Evolutionary conservation across 2,329 filamentous ascomycete species (phyloP).

Genomic region (Colletotrichum abscissum): DNA sequence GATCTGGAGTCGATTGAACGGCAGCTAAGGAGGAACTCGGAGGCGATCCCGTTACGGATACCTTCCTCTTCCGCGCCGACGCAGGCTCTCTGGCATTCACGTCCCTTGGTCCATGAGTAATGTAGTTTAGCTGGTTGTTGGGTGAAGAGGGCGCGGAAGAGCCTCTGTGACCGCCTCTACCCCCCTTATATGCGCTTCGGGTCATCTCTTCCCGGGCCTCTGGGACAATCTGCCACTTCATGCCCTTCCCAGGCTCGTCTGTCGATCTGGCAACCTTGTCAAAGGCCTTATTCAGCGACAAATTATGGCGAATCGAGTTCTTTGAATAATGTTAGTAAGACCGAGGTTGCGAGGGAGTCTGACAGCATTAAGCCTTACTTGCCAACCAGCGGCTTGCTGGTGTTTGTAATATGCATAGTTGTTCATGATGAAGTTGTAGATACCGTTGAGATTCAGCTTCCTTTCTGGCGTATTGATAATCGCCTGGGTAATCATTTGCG

Average conservation of each 20-base stretch:
- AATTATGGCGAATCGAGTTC: slow-evolving; percentile 97
- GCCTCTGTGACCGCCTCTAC: slow-evolving; percentile 72
- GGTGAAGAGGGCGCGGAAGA: slow-evolving; percentile 79
- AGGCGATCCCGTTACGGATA: slow-evolving; percentile 63
- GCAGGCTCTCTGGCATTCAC: slow-evolving; percentile 62
- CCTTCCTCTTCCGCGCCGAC: slow-evolving; percentile 68
- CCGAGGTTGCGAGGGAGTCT: background rate
- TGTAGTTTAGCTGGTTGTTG: slow-evolving; percentile 68
- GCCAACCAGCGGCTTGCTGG: slow-evolving; percentile 84
- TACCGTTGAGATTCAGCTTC: slow-evolving; percentile 90
- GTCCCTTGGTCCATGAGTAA: slow-evolving; percentile 68
- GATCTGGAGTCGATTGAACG: slow-evolving; percentile 69
- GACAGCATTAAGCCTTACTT: slow-evolving; percentile 65
- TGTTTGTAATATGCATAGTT: slow-evolving; percentile 95
- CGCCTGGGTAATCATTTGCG: slow-evolving; percentile 95
- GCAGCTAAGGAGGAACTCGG: slow-evolving; percentile 60
- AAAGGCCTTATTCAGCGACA: slow-evolving; percentile 95
- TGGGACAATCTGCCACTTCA: slow-evolving; percentile 97
- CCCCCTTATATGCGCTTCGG: slow-evolving; percentile 73
- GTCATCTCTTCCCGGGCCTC: slow-evolving; percentile 90
- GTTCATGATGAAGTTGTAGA: slow-evolving; percentile 92
- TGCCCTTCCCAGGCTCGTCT: slow-evolving; percentile 96
- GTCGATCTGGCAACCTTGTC: slow-evolving; percentile 92
- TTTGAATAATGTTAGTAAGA: slow-evolving; percentile 49
- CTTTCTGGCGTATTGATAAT: slow-evolving; percentile 89